phyloP scores from a whole-genome alignment of 1,139 yeast species.

The Taphrina pruni region DNA sequence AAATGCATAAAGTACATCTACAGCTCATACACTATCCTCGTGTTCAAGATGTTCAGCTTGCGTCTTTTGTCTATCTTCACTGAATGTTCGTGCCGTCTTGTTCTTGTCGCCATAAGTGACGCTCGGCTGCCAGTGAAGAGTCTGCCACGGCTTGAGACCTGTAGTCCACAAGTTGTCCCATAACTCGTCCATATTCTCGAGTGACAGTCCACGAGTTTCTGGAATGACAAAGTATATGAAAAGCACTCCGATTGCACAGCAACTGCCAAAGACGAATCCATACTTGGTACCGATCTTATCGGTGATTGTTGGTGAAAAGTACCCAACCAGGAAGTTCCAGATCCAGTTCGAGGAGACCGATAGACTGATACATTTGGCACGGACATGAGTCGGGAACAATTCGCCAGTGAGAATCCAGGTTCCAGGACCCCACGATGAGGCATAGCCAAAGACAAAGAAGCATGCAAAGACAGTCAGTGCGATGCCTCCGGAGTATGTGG shows the following conservation, averaged over 20 bases:
- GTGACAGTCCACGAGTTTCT: conserved; percentile 84
- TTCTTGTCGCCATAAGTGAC: background rate
- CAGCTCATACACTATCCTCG: background rate
- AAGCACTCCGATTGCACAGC: conserved; percentile 50
- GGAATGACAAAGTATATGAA: conserved; percentile 61
- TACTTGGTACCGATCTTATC: conserved; percentile 60
- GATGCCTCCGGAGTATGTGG: conserved; percentile 45
- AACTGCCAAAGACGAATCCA: conserved; percentile 76
- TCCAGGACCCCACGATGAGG: conserved; percentile 81
- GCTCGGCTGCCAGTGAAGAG: conserved; percentile 12
- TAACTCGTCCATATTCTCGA: conserved; percentile 78
- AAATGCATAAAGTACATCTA: too few relatives aligned
- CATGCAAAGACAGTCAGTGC: conserved; percentile 67
- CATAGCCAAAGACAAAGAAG: conserved; percentile 72
- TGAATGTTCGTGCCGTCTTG: background rate
- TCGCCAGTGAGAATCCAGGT: conserved; percentile 80
- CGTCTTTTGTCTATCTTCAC: background rate
- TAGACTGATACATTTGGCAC: conserved; percentile 76
- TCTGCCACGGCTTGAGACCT: conserved; percentile 13
- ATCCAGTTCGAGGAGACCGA: conserved; percentile 80
- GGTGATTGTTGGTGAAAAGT: conserved; percentile 72
- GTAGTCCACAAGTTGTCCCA: conserved; percentile 16
- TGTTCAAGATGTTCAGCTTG: conserved; percentile 7
- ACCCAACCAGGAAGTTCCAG: conserved; percentile 74
- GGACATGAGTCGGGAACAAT: conserved; percentile 69